Conservation (phyloP, 345 rosid genomes). For the Salix arbutifolia region DNA sequence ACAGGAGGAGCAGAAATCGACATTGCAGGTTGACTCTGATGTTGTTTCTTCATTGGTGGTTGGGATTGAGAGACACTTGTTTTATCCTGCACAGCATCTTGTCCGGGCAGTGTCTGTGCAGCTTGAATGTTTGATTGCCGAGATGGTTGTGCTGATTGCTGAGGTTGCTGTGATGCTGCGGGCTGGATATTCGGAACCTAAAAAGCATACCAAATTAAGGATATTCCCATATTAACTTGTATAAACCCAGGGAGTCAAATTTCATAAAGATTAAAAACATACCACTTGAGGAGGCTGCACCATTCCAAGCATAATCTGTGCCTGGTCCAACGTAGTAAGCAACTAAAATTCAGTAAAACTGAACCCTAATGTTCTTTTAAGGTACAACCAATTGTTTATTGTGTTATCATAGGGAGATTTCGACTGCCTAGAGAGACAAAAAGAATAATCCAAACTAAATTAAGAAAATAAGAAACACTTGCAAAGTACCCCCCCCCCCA, state of each 20-base stretch:
- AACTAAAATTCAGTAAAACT: not conserved
- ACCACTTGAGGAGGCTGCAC: constrained; percentile 92
- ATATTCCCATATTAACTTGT: constrained; percentile 10
- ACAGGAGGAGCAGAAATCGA: constrained; percentile 42
- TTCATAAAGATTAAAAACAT: constrained; percentile 19
- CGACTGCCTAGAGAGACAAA: too few relatives aligned
- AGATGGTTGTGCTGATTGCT: constrained; percentile 49
- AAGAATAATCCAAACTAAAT: too few relatives aligned
- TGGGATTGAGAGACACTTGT: constrained; percentile 43
- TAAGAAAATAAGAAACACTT: too few relatives aligned
- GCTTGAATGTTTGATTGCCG: constrained; percentile 50
- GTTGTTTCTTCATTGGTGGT: constrained; percentile 55
- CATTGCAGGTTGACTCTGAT: constrained; percentile 43
- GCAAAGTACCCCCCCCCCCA: too few relatives aligned
- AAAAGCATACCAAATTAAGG: constrained; percentile 14
- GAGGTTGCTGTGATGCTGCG: constrained; percentile 48
- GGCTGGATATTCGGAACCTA: constrained; percentile 70
- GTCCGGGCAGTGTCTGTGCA: constrained; percentile 39
- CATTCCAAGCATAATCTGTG: constrained; percentile 99
- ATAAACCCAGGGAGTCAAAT: not conserved
- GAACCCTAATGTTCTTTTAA: not conserved
- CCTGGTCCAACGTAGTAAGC: constrained; percentile 41
- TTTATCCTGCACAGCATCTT: constrained; percentile 53
- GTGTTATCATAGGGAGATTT: too few relatives aligned
- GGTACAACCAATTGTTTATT: too few relatives aligned